Evolutionary conservation across 2,329 filamentous ascomycete genomes (phyloP).

Genomic region (Lecanoromycetidae sp.): DNA sequence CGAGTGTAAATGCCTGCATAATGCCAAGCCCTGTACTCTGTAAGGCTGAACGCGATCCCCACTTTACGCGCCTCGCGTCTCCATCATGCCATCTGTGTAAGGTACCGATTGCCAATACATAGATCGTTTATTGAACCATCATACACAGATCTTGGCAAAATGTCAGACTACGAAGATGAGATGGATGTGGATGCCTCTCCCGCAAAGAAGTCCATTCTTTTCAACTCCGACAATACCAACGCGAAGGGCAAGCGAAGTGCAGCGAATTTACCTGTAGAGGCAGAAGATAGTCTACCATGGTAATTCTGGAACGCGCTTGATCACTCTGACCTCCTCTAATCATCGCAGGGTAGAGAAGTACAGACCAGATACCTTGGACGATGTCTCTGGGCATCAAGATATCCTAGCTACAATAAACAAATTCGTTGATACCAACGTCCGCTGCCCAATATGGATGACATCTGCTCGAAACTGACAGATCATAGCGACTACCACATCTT

Average conservation of each 20-base stretch:
- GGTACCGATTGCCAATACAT: neutral
- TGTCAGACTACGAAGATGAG: conserved; percentile 50
- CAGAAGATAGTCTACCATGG: conserved; percentile 90
- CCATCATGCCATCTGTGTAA: neutral
- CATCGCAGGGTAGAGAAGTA: conserved; percentile 83
- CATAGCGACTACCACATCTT: conserved; percentile 72
- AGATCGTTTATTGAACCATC: neutral
- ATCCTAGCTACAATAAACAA: conserved; percentile 96
- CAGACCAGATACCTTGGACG: conserved; percentile 71
- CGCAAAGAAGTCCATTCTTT: conserved; percentile 44
- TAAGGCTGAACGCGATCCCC: neutral
- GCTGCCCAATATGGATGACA: conserved; percentile 13
- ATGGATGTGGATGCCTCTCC: conserved; percentile 53
- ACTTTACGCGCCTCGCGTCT: conserved; percentile 9
- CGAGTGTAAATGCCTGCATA: neutral
- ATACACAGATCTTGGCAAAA: conserved; percentile 21
- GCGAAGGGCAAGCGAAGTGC: conserved; percentile 82
- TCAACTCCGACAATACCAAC: conserved; percentile 58
- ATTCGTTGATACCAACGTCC: conserved; percentile 80
- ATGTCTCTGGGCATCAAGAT: conserved; percentile 94
- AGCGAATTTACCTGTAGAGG: conserved; percentile 85
- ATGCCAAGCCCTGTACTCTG: conserved; percentile 2
- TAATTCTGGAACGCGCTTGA: conserved; percentile 29
- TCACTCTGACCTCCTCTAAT: neutral
- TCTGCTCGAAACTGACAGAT: neutral